Base-by-base conservation (phyloP, 192 early-diverging fungal genomes). In the Coemansia sp. region DNA sequence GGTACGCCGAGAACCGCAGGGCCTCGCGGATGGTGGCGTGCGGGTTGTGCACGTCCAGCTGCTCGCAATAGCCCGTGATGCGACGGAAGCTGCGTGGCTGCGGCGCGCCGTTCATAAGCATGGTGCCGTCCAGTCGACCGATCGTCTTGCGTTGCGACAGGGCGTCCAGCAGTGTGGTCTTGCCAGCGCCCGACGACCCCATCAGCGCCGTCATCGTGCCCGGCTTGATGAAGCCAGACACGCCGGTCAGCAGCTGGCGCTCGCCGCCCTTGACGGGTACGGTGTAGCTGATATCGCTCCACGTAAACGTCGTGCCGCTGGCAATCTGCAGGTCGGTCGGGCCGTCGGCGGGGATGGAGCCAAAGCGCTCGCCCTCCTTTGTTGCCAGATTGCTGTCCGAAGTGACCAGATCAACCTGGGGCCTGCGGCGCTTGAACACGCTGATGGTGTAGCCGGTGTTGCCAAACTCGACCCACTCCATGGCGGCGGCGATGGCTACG, bases 171-270 rank as follows among this genome's bases (percentile, higher is more conserved):
- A 91, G 82, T 19, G 90, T 91, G 0, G 90, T 92, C 70, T 92
- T 92, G 63, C 90, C 90, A 5, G 82, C 81, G 19, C 83, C 83
- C 18, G 74, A 77, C 8, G 74, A 67, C 53, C 90, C 90, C 89
- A 95, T 93, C 26, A 95, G 76, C 15, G 88, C 88, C 15, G 90
- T 91, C 83, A 95, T 82, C 17, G 84, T 82, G 44, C 92, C 92
- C 8, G 90, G 88, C 43, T 82, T 83, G 43, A 90, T 86, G 50
- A 84, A 88, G 36, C 92, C 90, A 21, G 67, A 78, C n/a, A 90
- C 83, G 52, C 80, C 67, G 67, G 87, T 73, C 29, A 92, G 72
- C 11, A 92, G 62, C 66, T 84, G 74, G 18, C 62, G 76, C 29
- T 74, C 60, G 39, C 81, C 84, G 48, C 76, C 83, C 59, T 78